Base-by-base conservation (phyloP, 2,329 filamentous ascomycete species). In the Cytospora chrysosperma region DNA sequence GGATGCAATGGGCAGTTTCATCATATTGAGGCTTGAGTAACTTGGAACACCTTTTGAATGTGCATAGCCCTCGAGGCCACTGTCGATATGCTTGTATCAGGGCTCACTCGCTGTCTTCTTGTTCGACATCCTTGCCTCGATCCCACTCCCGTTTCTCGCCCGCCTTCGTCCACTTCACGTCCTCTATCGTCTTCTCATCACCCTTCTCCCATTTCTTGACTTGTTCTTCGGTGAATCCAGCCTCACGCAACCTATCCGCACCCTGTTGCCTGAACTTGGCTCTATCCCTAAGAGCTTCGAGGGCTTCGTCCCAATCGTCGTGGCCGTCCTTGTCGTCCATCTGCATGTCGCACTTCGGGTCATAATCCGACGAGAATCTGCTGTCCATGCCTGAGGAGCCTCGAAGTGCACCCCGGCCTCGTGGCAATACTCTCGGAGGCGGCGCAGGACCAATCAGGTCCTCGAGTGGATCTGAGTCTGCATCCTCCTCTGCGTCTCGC, bases 221-320 rank as follows among this genome's bases (percentile, higher is more conserved):
- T 70, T 93, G 85, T 5, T 87, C 85, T 19, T 93, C 90, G 1
- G 85, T 86, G 71, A 96, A 96, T 0, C 93, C 93, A 0, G 91
- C 92, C 24, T 85, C 85, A 37, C 87, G 87, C 65, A 97, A 77
- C 63, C 93, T 81, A 59, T 93, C 88, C 8, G 90, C 90, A 32
- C 92, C 91, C 68, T 88, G 86, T 67, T 88, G 82, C 70, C 86
- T 88, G 86, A 90, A 93, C 68, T 88, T 88, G 68, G 91, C 85
- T n/a, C 92, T 86, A 72, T 96, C 92, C 47, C 89, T 85, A 62
- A 92, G 81, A 5, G 88, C 87, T 75, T 96, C 92, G 1, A 95
- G 79, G 0, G 90, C 87, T 69, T 91, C 85, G 52, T 91, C 90
- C 93, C 92, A 97, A 65, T 91, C 86, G 65, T 88, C 87, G 30